Evolutionary conservation across 2,329 filamentous ascomycete species (phyloP), one percentile per base, ranked within the genome.

Genomic region (Didymella lethalis): DNA sequence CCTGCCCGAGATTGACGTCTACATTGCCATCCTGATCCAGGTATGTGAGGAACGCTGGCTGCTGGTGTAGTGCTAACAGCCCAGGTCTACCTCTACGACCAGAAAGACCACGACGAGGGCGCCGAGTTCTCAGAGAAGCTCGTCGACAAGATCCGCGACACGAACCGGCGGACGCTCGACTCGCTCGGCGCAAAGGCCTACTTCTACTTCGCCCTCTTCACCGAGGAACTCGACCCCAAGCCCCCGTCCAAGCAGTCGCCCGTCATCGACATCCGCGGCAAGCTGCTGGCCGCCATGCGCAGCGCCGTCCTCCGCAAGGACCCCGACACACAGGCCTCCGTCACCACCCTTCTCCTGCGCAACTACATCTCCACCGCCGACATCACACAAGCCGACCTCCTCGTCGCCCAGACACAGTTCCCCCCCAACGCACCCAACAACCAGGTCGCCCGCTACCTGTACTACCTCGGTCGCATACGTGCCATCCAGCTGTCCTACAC

Each of bases 231-330:
- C 62, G 87, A 88, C 61, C 93, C 94, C 23, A 86, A 94, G 63
- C 91, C 95, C 44, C 93, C 94, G 25, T 97, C 93, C 51, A 90
- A 92, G 55, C 89, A 92, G 71, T 96, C 93, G 7, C 90, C 93
- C 3, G 87, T 97, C 66, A 91, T 97, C 62, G 85, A 89, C 40
- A 93, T 97, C 72, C 90, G 95, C 59, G 92, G 93, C 55, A 90
- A 88, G 63, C 86, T 99, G 49, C 87, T 99, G 54, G 88, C 91
- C 53, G 94, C 93, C 18, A 88, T 99, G 59, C 88, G 95, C 72
- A 98, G 94, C 45, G 92, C 95, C n/a, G 95, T 98, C 28, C 84
- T 99, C 64, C 90, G 95, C 70, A 98, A 98, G 82, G 95, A 99
- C 78, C 88, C 93, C 65, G 95, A 99, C 72, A 97, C 92, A n/a